Percentiles rank a stretch among this genome's conserved stretches.
Evolutionary conservation across 192 early-diverging fungal species (phyloP).

Genomic region (Podochytrium sp.): DNA sequence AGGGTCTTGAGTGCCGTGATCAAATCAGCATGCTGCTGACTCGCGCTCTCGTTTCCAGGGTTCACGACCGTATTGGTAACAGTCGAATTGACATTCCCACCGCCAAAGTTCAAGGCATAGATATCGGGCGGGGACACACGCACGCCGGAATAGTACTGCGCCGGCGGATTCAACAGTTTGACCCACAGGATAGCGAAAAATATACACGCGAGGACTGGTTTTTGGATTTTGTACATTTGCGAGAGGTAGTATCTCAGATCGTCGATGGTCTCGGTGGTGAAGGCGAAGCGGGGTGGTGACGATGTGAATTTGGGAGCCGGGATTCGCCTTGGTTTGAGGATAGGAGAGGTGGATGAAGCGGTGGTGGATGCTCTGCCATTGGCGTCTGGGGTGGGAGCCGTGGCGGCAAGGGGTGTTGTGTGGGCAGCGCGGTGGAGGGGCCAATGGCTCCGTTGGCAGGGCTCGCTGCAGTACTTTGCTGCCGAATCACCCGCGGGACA

Average conservation of each 20-base stretch:
- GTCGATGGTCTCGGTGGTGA: conserved; percentile 41
- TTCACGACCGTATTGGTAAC: conserved; percentile 23
- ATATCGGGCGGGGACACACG: conserved; percentile 13
- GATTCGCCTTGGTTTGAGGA: not conserved
- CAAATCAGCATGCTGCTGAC: conserved; percentile 36
- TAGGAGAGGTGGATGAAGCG: not conserved
- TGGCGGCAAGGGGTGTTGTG: not conserved
- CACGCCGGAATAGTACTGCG: conserved; percentile 50
- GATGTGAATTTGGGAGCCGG: not conserved
- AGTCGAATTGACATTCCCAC: conserved; percentile 1
- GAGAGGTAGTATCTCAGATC: conserved; percentile 80
- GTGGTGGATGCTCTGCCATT: conserved; percentile 1
- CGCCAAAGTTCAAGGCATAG: conserved; percentile 31
- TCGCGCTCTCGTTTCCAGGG: conserved; percentile 14
- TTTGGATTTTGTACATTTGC: conserved; percentile 80
- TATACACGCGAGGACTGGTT: conserved; percentile 80
- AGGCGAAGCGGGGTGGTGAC: not conserved
- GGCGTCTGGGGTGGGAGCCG: not conserved
- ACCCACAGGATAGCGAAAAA: conserved; percentile 84
- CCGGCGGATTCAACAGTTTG: conserved; percentile 61
- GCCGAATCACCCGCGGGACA: not conserved
- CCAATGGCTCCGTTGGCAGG: conserved; percentile 9
- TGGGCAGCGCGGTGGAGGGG: not conserved
- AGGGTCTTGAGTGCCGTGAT: conserved; percentile 73
- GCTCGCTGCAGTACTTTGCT: conserved; percentile 17